Evolutionary conservation across 495 filamentous ascomycete genomes (phyloP).

Genomic region (Aspergillus nanangensis): DNA sequence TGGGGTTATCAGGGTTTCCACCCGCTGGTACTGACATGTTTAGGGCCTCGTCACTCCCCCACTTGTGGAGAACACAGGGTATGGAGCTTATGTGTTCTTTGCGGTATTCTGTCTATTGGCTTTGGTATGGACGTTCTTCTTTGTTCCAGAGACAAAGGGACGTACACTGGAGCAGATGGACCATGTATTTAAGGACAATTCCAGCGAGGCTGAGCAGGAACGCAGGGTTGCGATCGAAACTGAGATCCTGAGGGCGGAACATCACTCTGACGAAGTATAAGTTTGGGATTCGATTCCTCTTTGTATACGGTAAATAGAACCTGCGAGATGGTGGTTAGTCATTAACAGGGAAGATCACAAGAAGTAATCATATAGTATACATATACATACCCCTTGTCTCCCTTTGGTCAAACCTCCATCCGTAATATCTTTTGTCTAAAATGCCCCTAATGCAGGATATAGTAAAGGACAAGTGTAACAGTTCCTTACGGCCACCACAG

Average conservation of each 20-base stretch:
- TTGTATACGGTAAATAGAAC: too few relatives aligned
- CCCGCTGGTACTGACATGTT: slow-evolving; percentile 2
- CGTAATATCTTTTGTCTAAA: too few relatives aligned
- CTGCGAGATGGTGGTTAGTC: too few relatives aligned
- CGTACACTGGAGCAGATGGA: slow-evolving; percentile 57
- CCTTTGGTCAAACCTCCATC: too few relatives aligned
- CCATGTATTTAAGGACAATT: slow-evolving; percentile 44
- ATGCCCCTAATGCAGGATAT: too few relatives aligned
- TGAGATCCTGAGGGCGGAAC: slow-evolving; percentile 20
- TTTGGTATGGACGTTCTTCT: slow-evolving; percentile 48
- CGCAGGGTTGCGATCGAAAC: slow-evolving; percentile 34
- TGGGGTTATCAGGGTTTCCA: too few relatives aligned
- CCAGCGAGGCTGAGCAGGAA: slow-evolving; percentile 33
- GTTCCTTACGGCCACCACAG: too few relatives aligned
- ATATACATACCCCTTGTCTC: too few relatives aligned
- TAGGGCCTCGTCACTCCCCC: slow-evolving; percentile 50
- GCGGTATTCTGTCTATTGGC: slow-evolving; percentile 53
- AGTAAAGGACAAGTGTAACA: too few relatives aligned
- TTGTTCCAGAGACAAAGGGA: slow-evolving; percentile 56
- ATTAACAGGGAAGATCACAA: too few relatives aligned
- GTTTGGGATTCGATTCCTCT: too few relatives aligned
- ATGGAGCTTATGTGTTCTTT: slow-evolving; percentile 54
- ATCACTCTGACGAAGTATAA: background rate
- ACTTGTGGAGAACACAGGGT: slow-evolving; percentile 49
- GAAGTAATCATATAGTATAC: too few relatives aligned